These are phyloP conservation scores for Aspergillus fumigatus DNA, from an alignment of 2,329 filamentous ascomycete genomes.

Conservation along the genomic window DNA sequence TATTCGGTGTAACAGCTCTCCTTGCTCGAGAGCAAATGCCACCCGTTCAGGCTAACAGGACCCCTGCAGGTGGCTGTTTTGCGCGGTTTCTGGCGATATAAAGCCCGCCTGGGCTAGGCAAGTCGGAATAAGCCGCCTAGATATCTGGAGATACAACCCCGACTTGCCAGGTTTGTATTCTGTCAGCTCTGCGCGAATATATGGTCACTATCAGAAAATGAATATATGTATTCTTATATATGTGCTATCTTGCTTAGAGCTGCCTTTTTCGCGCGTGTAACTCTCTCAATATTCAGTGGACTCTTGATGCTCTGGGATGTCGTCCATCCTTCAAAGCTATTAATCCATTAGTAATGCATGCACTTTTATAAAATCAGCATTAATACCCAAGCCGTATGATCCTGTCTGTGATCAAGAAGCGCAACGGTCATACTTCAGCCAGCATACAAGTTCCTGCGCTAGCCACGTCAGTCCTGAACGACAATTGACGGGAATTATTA, in stretches of 20 bases:
- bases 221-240: not conserved
- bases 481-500: not conserved
- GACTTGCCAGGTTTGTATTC: not conserved
- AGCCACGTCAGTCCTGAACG: not conserved
- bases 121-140: not conserved
- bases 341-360: not conserved
- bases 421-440: no score
- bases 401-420: not conserved
- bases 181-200: not conserved
- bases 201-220: not conserved
- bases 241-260: not conserved
- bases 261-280: not conserved
- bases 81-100: not conserved
- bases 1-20: not conserved
- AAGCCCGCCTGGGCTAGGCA: not conserved
- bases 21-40: not conserved
- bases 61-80: not conserved
- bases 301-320: not conserved
- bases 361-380: not conserved
- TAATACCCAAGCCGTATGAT: not conserved
- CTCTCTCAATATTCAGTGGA: not conserved
- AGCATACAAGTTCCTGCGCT: not conserved
- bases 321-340: not conserved
- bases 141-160: not conserved
- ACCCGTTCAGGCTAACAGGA: not conserved